These are phyloP conservation scores for Porodaedalea pini DNA, from an alignment of 1,284 basidiomycete species.

Conservation along the genomic window DNA sequence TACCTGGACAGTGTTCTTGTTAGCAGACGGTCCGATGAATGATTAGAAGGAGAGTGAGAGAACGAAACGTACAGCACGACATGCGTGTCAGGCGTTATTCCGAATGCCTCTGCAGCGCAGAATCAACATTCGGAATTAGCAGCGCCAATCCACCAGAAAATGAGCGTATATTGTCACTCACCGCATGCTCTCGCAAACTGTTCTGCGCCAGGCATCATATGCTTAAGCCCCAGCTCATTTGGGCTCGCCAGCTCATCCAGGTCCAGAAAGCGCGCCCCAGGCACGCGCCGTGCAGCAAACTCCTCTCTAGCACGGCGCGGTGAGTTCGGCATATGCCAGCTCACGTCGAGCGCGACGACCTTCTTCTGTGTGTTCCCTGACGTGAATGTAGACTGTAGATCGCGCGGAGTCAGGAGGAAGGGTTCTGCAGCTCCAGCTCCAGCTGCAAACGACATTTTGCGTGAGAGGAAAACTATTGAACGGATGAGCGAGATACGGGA, in stretches of 20 bases:
- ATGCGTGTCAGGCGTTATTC: slow-evolving; percentile 72
- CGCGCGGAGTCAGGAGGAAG: slow-evolving; percentile 9
- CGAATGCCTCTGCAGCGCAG: slow-evolving; percentile 30
- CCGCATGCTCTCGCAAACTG: slow-evolving; percentile 81
- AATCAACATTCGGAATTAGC: background rate
- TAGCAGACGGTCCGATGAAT: background rate
- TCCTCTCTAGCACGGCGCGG: slow-evolving; percentile 64
- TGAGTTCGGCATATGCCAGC: slow-evolving; percentile 87
- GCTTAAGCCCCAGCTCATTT: slow-evolving; percentile 75
- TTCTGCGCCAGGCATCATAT: slow-evolving; percentile 85
- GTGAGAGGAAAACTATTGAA: background rate
- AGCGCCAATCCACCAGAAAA: background rate
- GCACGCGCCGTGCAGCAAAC: slow-evolving; percentile 66
- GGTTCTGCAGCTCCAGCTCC: slow-evolving; percentile 5
- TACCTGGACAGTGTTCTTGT: slow-evolving; percentile 48
- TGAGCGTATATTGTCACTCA: slow-evolving; percentile 36
- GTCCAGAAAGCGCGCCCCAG: slow-evolving; percentile 75
- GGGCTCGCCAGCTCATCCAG: slow-evolving; percentile 75
- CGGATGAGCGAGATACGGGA: background rate
- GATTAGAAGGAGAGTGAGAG: slow-evolving; percentile 2
- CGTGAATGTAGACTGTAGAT: background rate
- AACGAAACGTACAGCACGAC: slow-evolving; percentile 72
- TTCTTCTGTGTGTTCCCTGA: slow-evolving; percentile 13
- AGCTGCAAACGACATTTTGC: slow-evolving; percentile 20
- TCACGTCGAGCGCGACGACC: slow-evolving; percentile 66